Conservation (phyloP, 352 stramenopile species). For the Elongisporangium senticosum region DNA sequence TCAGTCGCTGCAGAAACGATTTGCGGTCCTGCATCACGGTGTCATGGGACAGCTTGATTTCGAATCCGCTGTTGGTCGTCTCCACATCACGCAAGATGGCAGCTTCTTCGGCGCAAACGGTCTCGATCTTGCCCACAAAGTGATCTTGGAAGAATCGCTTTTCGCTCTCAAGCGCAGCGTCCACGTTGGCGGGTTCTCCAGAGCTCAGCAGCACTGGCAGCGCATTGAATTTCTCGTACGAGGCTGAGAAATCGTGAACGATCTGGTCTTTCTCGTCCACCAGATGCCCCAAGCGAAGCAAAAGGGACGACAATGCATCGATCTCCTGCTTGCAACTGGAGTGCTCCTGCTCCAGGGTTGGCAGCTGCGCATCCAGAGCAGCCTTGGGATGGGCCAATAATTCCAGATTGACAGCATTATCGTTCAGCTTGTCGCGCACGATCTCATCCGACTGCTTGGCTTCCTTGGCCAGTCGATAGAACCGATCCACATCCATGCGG, state of each 20-base stretch:
- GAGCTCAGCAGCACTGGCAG: constrained; percentile 41
- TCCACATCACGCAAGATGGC: constrained; percentile 31
- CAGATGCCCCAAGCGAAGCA: constrained; percentile 46
- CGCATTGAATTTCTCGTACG: constrained; percentile 54
- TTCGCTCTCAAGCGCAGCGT: constrained; percentile 37
- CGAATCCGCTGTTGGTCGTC: constrained; percentile 46
- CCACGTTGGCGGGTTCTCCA: constrained; percentile 15
- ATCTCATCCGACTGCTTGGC: constrained; percentile 64
- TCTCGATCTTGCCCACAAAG: constrained; percentile 47
- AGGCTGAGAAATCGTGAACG: constrained; percentile 39
- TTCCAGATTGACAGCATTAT: constrained; percentile 27
- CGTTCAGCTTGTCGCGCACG: constrained; percentile 40
- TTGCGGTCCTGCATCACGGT: constrained; percentile 47
- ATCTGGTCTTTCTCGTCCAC: constrained; percentile 64
- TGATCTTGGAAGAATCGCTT: constrained; percentile 60
- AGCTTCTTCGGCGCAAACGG: constrained; percentile 49
- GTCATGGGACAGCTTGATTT: constrained; percentile 54
- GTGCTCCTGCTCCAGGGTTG: constrained; percentile 33
- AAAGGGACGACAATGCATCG: constrained; percentile 27
- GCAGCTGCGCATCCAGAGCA: constrained; percentile 52
- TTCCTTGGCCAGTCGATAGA: constrained; percentile 67
- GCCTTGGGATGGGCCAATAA: constrained; percentile 42
- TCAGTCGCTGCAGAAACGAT: constrained; percentile 49
- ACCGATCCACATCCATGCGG: constrained; percentile 60
- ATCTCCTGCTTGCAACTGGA: constrained; percentile 60